Evolutionary conservation across 768 basidiomycete species (phyloP).

Genomic region (Pisolithus marmoratus): DNA sequence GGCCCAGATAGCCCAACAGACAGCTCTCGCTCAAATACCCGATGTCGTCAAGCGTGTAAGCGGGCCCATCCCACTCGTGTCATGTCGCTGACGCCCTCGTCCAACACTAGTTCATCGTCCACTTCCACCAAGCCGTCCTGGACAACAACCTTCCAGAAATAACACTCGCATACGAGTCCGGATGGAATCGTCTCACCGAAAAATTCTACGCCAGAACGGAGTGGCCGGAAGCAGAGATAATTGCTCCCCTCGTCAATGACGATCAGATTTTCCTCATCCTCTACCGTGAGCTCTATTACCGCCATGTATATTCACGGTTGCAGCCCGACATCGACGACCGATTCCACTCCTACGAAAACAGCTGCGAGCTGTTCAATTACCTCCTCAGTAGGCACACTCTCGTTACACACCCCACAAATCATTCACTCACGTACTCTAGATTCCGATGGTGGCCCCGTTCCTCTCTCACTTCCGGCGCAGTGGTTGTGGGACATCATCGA

Average conservation of each 20-base stretch:
- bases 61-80: background rate
- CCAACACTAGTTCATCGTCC: constrained; percentile 74
- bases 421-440: constrained; percentile 40
- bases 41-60: constrained; percentile 84
- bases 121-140: constrained; percentile 89
- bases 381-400: constrained; percentile 65
- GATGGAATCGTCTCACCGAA: constrained; percentile 96
- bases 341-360: constrained; percentile 96
- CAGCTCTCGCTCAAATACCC: constrained; percentile 77
- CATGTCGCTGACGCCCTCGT: background rate
- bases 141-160: constrained; percentile 90
- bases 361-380: constrained; percentile 97
- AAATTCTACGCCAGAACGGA: constrained; percentile 92
- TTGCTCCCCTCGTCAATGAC: constrained; percentile 91
- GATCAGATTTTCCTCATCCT: constrained; percentile 95
- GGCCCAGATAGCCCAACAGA: constrained; percentile 79
- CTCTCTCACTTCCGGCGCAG: constrained; percentile 91
- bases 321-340: constrained; percentile 96
- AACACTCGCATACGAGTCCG: constrained; percentile 89
- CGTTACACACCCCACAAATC: background rate
- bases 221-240: constrained; percentile 96
- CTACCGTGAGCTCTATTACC: constrained; percentile 93
- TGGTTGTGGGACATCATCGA: constrained; percentile 99
- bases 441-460: constrained; percentile 81
- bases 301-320: constrained; percentile 93